Evolutionary conservation across 768 basidiomycete species (phyloP), one percentile per base, ranked within the genome.

Genomic region (Tylopilus rubrobrunneus): DNA sequence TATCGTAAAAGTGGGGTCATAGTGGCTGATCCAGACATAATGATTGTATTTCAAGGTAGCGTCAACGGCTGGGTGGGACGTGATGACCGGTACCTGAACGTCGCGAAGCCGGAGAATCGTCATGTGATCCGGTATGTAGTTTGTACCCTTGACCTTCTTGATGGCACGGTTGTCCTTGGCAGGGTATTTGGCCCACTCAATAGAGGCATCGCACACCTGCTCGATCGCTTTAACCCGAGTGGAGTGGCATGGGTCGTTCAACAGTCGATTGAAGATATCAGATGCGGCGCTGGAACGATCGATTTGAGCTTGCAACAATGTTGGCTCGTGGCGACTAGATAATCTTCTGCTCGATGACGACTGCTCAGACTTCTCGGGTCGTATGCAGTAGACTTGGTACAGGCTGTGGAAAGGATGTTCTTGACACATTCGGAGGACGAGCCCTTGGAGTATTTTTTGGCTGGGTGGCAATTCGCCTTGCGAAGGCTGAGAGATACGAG

Each of bases 331-430:
- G 27, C 80, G 78, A 31, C 69, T 66, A 8, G 84, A 82, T 45
- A 76, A 71, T 51, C 85, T 74, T 55, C 78, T 73, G 23, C 55
- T 62, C 19, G 52, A 50, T 2, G 53, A 44, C 10, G 58, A 42
- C 49, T 58, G 53, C 58, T 60, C 57, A 60, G 71, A 10, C 23
- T n/a, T 60, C 7, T 71, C 71, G 17, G 76, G 74, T 51, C 72
- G 77, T 56, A 96, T 72, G 51, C 89, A 90, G 67, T 86, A 90
- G 3, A 98, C 81, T 60, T 94, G 92, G 70, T 95, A 96, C 7
- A 97, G 72, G 59, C 83, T 87, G 66, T 99, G 97, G 72, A 92
- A 98, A 0, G 96, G 94, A 65, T 99, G 97, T 49, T 98, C 92
- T 52, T 70, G 70, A 62, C 89, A 90, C 79, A 99, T 89, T 23